These are phyloP conservation scores for Clitocybe nebularis DNA, from an alignment of 1,284 basidiomycete species.

Conservation along the genomic window DNA sequence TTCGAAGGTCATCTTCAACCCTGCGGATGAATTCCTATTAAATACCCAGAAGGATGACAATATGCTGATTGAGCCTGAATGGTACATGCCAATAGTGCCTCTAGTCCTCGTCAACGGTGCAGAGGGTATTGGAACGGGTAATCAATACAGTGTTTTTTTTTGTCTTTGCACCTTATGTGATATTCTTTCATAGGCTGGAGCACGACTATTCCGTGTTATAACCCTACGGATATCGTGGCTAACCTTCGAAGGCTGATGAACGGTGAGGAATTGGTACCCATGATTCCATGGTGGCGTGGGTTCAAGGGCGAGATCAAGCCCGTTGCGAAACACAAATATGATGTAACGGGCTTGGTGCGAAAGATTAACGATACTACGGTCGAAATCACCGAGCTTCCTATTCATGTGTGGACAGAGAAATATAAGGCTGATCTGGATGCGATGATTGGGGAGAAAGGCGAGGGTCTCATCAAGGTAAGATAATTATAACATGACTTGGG, in stretches of 20 bases:
- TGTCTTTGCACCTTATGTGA: conserved; percentile 5
- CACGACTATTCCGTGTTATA: conserved; percentile 90
- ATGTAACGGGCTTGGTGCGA: conserved; percentile 70
- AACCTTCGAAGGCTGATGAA: conserved; percentile 89
- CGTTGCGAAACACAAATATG: conserved; percentile 83
- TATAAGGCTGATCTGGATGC: conserved; percentile 91
- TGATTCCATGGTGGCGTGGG: conserved; percentile 98
- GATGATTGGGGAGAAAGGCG: conserved; percentile 72
- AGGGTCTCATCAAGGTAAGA: conserved; percentile 58
- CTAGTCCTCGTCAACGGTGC: conserved; percentile 92
- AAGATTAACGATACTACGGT: conserved; percentile 87
- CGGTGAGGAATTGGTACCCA: conserved; percentile 79
- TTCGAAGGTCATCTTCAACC: conserved; percentile 79
- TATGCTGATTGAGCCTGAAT: conserved; percentile 88
- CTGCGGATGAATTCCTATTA: conserved; percentile 83
- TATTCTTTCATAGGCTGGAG: conserved; percentile 75
- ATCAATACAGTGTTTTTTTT: conserved; percentile 19
- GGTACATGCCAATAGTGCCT: conserved; percentile 90
- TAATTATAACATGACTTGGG: conserved; percentile 2
- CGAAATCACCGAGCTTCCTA: conserved; percentile 94
- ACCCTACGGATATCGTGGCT: conserved; percentile 86
- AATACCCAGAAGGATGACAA: conserved; percentile 89
- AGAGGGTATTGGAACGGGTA: conserved; percentile 97
- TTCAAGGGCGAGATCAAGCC: conserved; percentile 89
- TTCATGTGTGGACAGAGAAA: conserved; percentile 91